These are phyloP conservation scores for Endocladia muricata DNA, from an alignment of 31 red algal genomes.

Conservation along the genomic window DNA sequence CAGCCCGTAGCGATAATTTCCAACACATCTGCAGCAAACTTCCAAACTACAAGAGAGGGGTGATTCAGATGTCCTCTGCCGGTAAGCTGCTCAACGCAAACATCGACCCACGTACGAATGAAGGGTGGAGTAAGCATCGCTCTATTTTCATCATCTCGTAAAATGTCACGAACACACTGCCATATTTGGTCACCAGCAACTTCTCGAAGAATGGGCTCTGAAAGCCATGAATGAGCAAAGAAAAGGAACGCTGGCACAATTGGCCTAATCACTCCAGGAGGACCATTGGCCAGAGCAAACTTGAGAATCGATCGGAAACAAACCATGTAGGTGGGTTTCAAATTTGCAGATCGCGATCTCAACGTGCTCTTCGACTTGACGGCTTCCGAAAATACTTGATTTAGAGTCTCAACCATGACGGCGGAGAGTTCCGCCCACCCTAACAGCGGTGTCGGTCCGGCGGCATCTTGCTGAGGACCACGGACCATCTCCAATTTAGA, in stretches of 20 bases:
- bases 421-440: slow-evolving; percentile 49
- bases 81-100: slow-evolving; percentile 61
- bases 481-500: slow-evolving; percentile 53
- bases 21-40: slow-evolving; percentile 32
- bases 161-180: slow-evolving; percentile 55
- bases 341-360: slow-evolving; percentile 13
- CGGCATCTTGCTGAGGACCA: slow-evolving; percentile 25
- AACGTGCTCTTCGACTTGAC: slow-evolving; percentile 21
- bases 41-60: slow-evolving; percentile 22
- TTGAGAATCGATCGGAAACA: slow-evolving; percentile 30
- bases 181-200: slow-evolving; percentile 56
- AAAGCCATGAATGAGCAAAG: slow-evolving; percentile 48
- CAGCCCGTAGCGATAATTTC: slow-evolving; percentile 20
- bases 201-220: slow-evolving; percentile 36
- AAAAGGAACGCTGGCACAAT: slow-evolving; percentile 30
- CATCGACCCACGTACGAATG: slow-evolving; percentile 55
- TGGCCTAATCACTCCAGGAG: slow-evolving; percentile 40
- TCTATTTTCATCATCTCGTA: slow-evolving; percentile 51
- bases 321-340: slow-evolving; percentile 28
- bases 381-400: slow-evolving; percentile 29
- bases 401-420: slow-evolving; percentile 7
- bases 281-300: slow-evolving; percentile 27
- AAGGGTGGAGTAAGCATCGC: slow-evolving; percentile 49
- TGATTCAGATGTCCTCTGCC: slow-evolving; percentile 32
- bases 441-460: slow-evolving; percentile 7